Evolutionary conservation across 139 green algal species (phyloP).

Genomic region (Limnomonas spitsbergensis): DNA sequence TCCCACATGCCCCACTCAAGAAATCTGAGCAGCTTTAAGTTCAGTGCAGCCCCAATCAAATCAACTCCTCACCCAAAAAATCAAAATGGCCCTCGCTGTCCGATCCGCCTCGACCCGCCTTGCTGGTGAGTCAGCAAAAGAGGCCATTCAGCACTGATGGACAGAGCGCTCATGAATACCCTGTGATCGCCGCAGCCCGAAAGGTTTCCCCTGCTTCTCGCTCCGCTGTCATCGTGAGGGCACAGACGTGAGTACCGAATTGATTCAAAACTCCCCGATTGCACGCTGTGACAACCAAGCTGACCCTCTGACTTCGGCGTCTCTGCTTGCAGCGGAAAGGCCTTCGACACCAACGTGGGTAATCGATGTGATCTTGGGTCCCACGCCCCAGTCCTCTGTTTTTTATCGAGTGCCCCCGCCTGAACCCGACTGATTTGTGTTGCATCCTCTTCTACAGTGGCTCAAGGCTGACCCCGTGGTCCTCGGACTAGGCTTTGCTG

Average conservation of each 20-base stretch:
- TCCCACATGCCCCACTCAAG: too few relatives aligned
- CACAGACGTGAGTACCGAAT: not conserved
- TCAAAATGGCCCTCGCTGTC: slow-evolving; percentile 2
- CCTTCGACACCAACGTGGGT: slow-evolving; percentile 8
- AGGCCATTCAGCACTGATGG: not conserved
- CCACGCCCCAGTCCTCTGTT: not conserved
- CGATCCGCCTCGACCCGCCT: not conserved
- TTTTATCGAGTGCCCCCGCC: not conserved
- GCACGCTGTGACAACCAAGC: not conserved
- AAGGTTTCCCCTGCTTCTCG: not conserved
- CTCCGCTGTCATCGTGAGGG: not conserved
- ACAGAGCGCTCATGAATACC: not conserved
- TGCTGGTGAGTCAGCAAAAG: not conserved
- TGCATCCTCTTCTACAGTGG: not conserved
- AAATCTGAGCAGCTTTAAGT: too few relatives aligned
- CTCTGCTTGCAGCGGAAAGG: not conserved
- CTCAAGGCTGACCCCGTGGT: slow-evolving; percentile 5
- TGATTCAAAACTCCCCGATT: too few relatives aligned
- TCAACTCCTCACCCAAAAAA: too few relatives aligned
- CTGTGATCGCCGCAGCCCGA: not conserved
- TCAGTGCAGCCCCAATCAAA: too few relatives aligned
- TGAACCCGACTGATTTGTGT: not conserved
- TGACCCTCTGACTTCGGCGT: not conserved
- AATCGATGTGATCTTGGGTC: not conserved
- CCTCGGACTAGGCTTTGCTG: not conserved